These are phyloP conservation scores for Aspergillus tanneri DNA, from an alignment of 2,329 filamentous ascomycete species.

Conservation along the genomic window DNA sequence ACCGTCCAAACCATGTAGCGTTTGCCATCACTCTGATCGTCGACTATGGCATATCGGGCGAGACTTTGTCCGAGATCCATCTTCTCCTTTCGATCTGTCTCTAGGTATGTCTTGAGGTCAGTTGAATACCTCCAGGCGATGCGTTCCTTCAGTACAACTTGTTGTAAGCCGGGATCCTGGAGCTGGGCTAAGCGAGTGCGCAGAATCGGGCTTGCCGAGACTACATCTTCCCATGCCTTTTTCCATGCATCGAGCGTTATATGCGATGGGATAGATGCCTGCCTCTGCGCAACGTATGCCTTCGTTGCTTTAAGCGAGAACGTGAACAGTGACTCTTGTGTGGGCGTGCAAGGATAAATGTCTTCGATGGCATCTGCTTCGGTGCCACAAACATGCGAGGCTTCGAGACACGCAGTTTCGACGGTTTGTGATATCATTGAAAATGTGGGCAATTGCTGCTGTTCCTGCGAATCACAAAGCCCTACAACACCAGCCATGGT, in stretches of 20 bases:
- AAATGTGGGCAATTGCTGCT: slow-evolving; percentile 28
- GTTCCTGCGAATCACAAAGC: slow-evolving; percentile 26
- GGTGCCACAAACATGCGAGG: slow-evolving; percentile 36
- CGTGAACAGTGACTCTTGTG: slow-evolving; percentile 46
- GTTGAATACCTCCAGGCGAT: slow-evolving; percentile 33
- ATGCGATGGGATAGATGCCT: slow-evolving; percentile 38
- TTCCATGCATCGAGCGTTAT: slow-evolving; percentile 42
- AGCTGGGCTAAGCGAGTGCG: slow-evolving; percentile 47
- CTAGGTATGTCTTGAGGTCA: slow-evolving; percentile 27
- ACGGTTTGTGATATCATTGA: slow-evolving; percentile 35
- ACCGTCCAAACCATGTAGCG: slow-evolving; percentile 50
- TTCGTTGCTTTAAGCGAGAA: slow-evolving; percentile 46
- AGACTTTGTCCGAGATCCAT: slow-evolving; percentile 39
- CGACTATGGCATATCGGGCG: slow-evolving; percentile 37
- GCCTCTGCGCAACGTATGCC: slow-evolving; percentile 48
- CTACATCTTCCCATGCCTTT: slow-evolving; percentile 46
- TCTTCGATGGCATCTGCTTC: slow-evolving; percentile 34
- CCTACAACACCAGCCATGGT: slow-evolving; percentile 45
- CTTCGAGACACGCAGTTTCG: slow-evolving; percentile 38
- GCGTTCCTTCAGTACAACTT: slow-evolving; percentile 36
- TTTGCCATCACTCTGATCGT: slow-evolving; percentile 22
- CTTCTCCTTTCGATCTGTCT: slow-evolving; percentile 25
- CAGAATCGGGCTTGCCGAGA: slow-evolving; percentile 44
- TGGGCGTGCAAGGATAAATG: slow-evolving; percentile 44
- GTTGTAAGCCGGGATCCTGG: slow-evolving; percentile 34